These are phyloP conservation scores for Cymbopogon flexuosus DNA, from an alignment of 202 grass and related monocot species.

Conservation along the genomic window DNA sequence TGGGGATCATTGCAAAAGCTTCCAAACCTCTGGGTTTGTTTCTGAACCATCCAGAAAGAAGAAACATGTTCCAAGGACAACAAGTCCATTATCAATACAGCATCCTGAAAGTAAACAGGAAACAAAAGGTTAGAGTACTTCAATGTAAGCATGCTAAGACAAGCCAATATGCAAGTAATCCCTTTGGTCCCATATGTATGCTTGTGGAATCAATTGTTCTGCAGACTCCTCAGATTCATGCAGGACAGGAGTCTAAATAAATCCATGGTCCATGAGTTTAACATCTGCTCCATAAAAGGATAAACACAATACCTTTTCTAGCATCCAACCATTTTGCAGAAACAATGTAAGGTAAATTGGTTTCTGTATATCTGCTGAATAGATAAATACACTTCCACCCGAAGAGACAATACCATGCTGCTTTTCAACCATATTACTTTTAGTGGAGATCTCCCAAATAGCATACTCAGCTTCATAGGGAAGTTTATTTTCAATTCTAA, in stretches of 20 bases:
- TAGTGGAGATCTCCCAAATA: conserved; percentile 80
- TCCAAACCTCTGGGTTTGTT: conserved; percentile 73
- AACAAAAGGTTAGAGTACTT: conserved; percentile 16
- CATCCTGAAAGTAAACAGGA: conserved; percentile 54
- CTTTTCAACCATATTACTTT: conserved; percentile 85
- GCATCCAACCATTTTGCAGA: conserved; percentile 84
- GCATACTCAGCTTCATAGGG: conserved; percentile 86
- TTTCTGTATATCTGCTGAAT: conserved; percentile 91
- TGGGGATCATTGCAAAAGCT: neutral
- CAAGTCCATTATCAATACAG: conserved; percentile 78
- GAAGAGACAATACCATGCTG: conserved; percentile 66
- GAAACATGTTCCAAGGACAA: conserved; percentile 58
- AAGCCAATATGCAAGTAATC: neutral
- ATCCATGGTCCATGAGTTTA: neutral
- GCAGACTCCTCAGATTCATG: neutral
- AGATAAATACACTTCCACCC: conserved; percentile 74
- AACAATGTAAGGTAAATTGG: conserved; percentile 81
- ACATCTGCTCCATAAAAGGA: neutral
- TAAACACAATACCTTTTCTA: conserved; percentile 75
- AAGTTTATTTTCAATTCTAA: conserved; percentile 96
- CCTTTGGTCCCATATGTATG: neutral
- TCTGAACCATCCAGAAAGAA: conserved; percentile 96
- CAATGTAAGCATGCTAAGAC: neutral
- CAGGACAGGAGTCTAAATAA: neutral
- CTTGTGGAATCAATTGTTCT: neutral